Base-by-base conservation (phyloP, 306 rosid species). In the Malus sylvestris region DNA sequence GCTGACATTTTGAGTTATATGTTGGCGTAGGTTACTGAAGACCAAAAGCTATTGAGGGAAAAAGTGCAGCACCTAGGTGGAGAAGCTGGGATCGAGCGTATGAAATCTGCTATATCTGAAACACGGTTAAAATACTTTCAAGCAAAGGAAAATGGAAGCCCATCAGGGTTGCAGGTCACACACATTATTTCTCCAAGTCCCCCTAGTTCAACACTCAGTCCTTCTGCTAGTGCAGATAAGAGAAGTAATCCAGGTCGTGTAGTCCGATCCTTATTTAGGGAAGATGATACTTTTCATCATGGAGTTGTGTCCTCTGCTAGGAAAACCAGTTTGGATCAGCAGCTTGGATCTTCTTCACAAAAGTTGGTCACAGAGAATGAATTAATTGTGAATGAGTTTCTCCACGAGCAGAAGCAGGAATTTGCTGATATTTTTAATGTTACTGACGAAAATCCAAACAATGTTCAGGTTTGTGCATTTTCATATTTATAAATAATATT, bases 41-140 rank as follows among this genome's bases (percentile, higher is more conserved):
- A 92, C 84, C 92, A 92, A 74, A 85, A 71, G 65, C 91, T 95
- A 71, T 55, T 95, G 84, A 87, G 93, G 81, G 99, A 95, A 71
- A 95, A 90, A 75, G 96, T 95, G 71, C 87, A 77, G 61, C 93
- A 92, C 74, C 82, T 95, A 49, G 83, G 97, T 86, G 98, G 99
- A 68, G 89, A 90, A 82, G 91, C 93, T 60, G 99, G 99, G 83
- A 85, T 92, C 71, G 89, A 83, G 88, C 95, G 93, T 40, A 90
- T 95, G 97, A 87, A 88, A 70, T 76, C 67, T 77, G 97, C 97
- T 72, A 74, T 95, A 58, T 92, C 93, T 75, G 96, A 90, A 83
- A 89, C 99, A 71, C 87, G 99, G 83, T 88, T 89, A 44, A 88
- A 85, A 69, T 89, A 85, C 89, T 86, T 86, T 51, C 74, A 79